phyloP scores from a whole-genome alignment of 495 filamentous ascomycete species.

The Aeminium ludgeri region DNA sequence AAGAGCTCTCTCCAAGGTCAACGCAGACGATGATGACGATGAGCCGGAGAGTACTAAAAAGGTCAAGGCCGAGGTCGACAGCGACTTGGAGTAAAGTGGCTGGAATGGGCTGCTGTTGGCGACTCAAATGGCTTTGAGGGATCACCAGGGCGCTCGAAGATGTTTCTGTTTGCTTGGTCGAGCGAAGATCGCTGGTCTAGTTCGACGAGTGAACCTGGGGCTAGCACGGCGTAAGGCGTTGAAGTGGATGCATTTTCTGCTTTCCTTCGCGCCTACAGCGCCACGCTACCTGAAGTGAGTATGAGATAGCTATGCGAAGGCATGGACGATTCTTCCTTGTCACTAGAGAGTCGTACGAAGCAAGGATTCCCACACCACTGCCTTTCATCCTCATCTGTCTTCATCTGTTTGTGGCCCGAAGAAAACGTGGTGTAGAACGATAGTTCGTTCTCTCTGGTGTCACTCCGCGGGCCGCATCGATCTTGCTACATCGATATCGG shows the following conservation, averaged over 20 bases:
- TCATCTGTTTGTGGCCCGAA: too few species aligned
- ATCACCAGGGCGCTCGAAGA: not conserved
- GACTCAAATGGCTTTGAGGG: not conserved
- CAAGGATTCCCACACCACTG: too few species aligned
- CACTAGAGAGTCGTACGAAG: too few species aligned
- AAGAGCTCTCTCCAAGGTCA: not conserved
- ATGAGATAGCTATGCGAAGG: too few species aligned
- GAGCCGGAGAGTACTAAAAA: not conserved
- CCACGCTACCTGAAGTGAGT: too few species aligned
- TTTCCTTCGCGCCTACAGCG: too few species aligned
- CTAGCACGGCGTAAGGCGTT: not conserved
- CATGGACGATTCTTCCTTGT: too few species aligned
- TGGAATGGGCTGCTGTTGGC: not conserved
- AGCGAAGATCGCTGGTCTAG: not conserved
- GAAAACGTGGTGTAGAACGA: too few species aligned
- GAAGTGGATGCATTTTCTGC: not conserved
- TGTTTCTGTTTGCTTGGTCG: not conserved
- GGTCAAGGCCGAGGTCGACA: slow-evolving; percentile 1
- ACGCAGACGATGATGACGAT: not conserved
- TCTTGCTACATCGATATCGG: too few species aligned
- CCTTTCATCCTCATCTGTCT: too few species aligned
- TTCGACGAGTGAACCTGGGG: not conserved
- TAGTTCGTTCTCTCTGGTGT: too few species aligned
- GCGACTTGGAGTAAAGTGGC: not conserved
- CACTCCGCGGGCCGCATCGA: too few species aligned